These are phyloP conservation scores for Colletotrichum lini DNA, from an alignment of 2,329 filamentous ascomycete genomes.

Conservation along the genomic window DNA sequence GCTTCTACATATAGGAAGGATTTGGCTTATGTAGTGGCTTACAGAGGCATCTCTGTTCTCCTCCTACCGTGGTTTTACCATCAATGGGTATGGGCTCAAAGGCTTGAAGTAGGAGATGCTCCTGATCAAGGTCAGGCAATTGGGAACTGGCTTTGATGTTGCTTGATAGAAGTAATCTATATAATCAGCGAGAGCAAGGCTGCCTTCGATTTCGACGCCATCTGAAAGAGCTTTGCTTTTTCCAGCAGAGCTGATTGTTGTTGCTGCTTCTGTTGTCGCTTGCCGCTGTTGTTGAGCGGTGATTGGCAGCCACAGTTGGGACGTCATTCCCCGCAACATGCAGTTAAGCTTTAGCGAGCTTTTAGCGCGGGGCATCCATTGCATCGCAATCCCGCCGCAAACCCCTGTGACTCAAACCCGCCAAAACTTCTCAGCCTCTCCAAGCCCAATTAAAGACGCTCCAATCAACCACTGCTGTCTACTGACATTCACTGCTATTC, in stretches of 20 bases:
- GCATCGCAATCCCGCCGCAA: conserved; percentile 38
- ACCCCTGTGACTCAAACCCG: conserved; percentile 42
- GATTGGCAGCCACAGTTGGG: conserved; percentile 28
- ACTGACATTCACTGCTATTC: no score
- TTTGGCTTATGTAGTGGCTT: neutral
- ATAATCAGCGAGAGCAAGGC: neutral
- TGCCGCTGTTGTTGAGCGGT: neutral
- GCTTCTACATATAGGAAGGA: no score
- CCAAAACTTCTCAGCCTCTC: conserved; percentile 41
- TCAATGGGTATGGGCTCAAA: neutral
- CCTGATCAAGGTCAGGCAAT: neutral
- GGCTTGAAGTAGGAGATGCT: neutral
- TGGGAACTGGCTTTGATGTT: neutral
- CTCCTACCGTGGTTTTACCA: neutral
- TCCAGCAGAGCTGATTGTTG: neutral
- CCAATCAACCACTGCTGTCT: neutral
- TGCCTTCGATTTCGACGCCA: neutral
- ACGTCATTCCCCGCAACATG: conserved; percentile 41
- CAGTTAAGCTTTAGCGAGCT: conserved; percentile 43
- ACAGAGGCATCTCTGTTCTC: neutral
- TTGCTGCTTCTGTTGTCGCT: no score
- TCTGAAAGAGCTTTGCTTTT: neutral
- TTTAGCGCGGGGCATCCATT: conserved; percentile 41
- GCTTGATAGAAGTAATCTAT: no score
- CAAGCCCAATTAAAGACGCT: conserved; percentile 20